Percentiles rank a stretch among this genome's conserved stretches.
Conservation (phyloP, 768 basidiomycete genomes). For the Calocera cornea region DNA sequence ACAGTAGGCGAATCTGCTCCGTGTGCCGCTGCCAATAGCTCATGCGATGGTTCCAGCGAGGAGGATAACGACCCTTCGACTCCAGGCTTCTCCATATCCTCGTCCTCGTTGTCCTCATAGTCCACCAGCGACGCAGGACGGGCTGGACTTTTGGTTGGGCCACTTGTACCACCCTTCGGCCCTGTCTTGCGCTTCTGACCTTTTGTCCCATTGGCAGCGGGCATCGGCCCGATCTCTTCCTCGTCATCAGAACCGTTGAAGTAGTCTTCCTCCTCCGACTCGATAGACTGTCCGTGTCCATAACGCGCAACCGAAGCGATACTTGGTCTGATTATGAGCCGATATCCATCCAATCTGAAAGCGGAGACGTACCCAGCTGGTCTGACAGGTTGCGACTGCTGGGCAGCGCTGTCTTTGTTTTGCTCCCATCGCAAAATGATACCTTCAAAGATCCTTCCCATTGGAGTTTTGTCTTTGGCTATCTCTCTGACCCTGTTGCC, state of each 20-base stretch:
- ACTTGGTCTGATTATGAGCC: slow-evolving; percentile 12
- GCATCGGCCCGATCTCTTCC: slow-evolving; percentile 28
- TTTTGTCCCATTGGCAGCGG: slow-evolving; percentile 10
- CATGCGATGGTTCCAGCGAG: slow-evolving; percentile 6
- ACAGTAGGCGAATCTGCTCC: background rate
- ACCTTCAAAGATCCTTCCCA: slow-evolving; percentile 52
- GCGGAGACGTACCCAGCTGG: slow-evolving; percentile 11
- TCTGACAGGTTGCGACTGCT: slow-evolving; percentile 1
- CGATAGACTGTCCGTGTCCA: slow-evolving; percentile 37
- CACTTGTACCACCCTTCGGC: background rate
- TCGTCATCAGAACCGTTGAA: slow-evolving; percentile 86
- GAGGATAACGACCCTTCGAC: background rate
- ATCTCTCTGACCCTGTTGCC: slow-evolving; percentile 52
- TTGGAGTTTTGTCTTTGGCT: slow-evolving; percentile 33
- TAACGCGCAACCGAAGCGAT: slow-evolving; percentile 9
- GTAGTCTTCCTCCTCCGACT: slow-evolving; percentile 81
- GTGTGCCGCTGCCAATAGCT: background rate
- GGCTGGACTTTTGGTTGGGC: background rate
- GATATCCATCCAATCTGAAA: slow-evolving; percentile 13
- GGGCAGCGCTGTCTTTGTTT: slow-evolving; percentile 47
- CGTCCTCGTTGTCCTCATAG: slow-evolving; percentile 65
- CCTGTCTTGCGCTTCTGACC: background rate
- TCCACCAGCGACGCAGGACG: slow-evolving; percentile 36
- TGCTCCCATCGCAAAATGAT: slow-evolving; percentile 81
- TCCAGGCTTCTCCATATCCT: slow-evolving; percentile 15